These are phyloP conservation scores for Iris macrosiphon DNA, from an alignment of 106 monocot species.

Conservation along the genomic window DNA sequence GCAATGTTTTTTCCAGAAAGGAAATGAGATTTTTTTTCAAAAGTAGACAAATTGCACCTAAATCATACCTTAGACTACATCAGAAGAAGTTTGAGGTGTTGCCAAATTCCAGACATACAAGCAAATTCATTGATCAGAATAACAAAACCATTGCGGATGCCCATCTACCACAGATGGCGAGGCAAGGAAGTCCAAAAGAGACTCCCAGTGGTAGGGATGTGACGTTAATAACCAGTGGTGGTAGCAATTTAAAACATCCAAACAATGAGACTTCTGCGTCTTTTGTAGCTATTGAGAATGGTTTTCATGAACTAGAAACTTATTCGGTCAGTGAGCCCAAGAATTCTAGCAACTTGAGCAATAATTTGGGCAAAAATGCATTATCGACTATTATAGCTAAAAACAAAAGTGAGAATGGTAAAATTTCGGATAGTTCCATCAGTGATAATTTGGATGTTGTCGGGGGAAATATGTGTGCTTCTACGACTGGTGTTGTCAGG, in stretches of 20 bases:
- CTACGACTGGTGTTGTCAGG: conserved; percentile 92
- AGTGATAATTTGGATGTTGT: conserved; percentile 22
- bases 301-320: conserved; percentile 10
- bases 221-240: neutral
- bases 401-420: conserved; percentile 3
- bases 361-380: conserved; percentile 10
- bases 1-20: conserved; percentile 80
- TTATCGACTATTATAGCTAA: conserved; percentile 7
- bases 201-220: conserved; percentile 5
- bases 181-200: conserved; percentile 30
- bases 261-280: conserved; percentile 14
- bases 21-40: conserved; percentile 58
- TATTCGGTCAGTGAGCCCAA: conserved; percentile 8
- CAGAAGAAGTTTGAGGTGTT: conserved; percentile 20
- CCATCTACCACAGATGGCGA: conserved; percentile 5
- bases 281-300: conserved; percentile 16
- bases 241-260: conserved; percentile 19
- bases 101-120: conserved; percentile 7
- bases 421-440: conserved; percentile 13
- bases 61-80: conserved; percentile 29
- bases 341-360: conserved; percentile 3
- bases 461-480: conserved; percentile 82
- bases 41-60: conserved; percentile 51
- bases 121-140: conserved; percentile 8
- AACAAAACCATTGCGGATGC: conserved; percentile 15